Base-by-base conservation (phyloP, 2,329 filamentous ascomycete species). In the Bimuria novae-zelandiae region DNA sequence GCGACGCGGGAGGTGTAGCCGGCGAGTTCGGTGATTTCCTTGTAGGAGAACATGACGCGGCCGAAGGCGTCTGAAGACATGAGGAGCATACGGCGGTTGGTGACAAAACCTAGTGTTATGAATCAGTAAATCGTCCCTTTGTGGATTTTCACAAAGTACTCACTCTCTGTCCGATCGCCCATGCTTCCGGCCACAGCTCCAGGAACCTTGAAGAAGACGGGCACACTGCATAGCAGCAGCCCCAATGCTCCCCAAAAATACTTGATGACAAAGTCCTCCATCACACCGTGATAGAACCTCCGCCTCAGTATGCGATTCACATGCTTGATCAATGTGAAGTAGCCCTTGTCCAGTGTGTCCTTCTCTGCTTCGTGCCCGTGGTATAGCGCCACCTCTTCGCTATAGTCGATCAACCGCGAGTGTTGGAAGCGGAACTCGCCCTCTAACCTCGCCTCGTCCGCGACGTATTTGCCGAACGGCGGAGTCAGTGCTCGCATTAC, bases 211-310 rank as follows among this genome's bases (percentile, higher is more conserved):
- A 99, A 89, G 74, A 99, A 99, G 2, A 97, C 93, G 0, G 94
- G 94, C 0, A 96, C 87, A 73, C 91, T 95, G 79, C 94, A 99
- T 8, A 99, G 85, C 59, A 96, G 75, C 59, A 99, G 82, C 1
- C 94, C 94, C 37, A 99, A 75, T 2, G 94, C 93, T 35, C 94
- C 94, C 94, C 94, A 99, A 76, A 97, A 94, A 73, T 99, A 99
- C 75, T 99, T 99, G 76, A 99, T 96, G 52, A 97, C 91, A 75
- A 97, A 99, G 74, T 99, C 94, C 73, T 99, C 94, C 93, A 97
- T 97, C 67, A 99, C 88, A n/a, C 92, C 93, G 72, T 99, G 93
- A 74, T 97, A 97, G 73, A 99, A 89, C 43, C 94, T 85, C 57
- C 90, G 83, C 33, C 92, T 84, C 56, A 99, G 77, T 60, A 97